Evolutionary conservation across 306 rosid species (phyloP), one percentile per base, ranked within the genome.

Genomic region (Lathyrus oleraceus): DNA sequence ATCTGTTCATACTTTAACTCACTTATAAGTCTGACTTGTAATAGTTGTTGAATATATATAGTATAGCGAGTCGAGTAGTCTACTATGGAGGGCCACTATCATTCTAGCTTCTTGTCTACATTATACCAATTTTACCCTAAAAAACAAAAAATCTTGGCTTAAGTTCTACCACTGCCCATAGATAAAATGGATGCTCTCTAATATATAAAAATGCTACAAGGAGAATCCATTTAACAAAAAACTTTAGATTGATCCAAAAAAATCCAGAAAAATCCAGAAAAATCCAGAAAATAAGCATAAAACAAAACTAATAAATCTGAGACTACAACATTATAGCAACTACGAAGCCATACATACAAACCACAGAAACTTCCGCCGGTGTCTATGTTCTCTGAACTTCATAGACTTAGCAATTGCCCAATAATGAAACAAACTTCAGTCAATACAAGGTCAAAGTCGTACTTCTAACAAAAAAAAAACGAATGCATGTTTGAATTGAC

Each of bases 1-100:
- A 12, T 28, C 17, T 72, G 61, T 32, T 72, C 69, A 61, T 43
- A 45, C 17, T 58, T 36, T 71, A 59, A 30, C 48, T 44, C 12
- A 43, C 48, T 15, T 60, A 23, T 43, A 38, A 6, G 16, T 11
- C 51, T 39, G 35, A 40, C 39, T 38, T 62, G 17, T 12, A 62
- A 44, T 43, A 62, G 11, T 20, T 38, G 28, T 27, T 2, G 14
- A 58, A 57, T 40, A 70, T 58, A 13, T 15, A 71, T 17, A 14
- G 38, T 21, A 42, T 23, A 25, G 20, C 35, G 30, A 27, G 4
- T 59, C 8, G 0, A 17, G 49, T 57, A 8, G 39, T 65, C 57
- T 43, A 61, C 51, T 19, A 13, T 71, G 61, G 16, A 12, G 47
- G 47, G 44, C 14, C 53, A 42, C 47, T 16, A 13, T 8, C 32